Evolutionary conservation across 2,329 filamentous ascomycete genomes (phyloP).

Genomic region (Aureobasidium sp.): DNA sequence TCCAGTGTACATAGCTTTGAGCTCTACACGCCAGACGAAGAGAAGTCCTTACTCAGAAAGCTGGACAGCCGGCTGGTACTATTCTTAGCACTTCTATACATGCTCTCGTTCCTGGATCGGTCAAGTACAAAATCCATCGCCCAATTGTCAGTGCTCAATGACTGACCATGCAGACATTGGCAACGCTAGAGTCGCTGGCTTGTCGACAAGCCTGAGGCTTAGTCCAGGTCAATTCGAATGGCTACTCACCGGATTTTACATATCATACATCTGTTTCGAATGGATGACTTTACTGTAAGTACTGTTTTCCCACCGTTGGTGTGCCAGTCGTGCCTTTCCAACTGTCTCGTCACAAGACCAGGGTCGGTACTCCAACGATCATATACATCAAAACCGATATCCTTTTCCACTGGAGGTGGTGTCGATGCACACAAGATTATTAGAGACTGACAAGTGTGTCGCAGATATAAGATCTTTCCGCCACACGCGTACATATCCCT

Average conservation of each 20-base stretch:
- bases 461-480: constrained; percentile 46
- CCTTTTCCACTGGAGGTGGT: not conserved
- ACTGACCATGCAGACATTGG: constrained; percentile 28
- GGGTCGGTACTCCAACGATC: not conserved
- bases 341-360: not conserved
- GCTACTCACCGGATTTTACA: constrained; percentile 55
- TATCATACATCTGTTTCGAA: constrained; percentile 56
- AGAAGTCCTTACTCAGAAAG: constrained; percentile 57
- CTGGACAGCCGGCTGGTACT: constrained; percentile 70
- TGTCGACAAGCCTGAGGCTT: constrained; percentile 47
- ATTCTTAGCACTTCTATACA: constrained; percentile 74
- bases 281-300: constrained; percentile 55
- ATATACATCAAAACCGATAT: not conserved
- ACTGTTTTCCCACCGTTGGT: not conserved
- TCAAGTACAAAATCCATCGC: constrained; percentile 53
- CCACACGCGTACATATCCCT: constrained; percentile 53
- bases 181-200: constrained; percentile 54
- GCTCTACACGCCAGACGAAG: constrained; percentile 60
- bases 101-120: constrained; percentile 77
- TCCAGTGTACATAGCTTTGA: constrained; percentile 19
- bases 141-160: not conserved
- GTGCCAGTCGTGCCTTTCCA: not conserved
- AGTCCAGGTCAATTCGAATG: constrained; percentile 51
- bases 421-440: not conserved
- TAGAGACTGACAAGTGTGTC: not conserved